Conservation (phyloP, 2,329 filamentous ascomycete species). For the Dryadomyces quercivorus region DNA sequence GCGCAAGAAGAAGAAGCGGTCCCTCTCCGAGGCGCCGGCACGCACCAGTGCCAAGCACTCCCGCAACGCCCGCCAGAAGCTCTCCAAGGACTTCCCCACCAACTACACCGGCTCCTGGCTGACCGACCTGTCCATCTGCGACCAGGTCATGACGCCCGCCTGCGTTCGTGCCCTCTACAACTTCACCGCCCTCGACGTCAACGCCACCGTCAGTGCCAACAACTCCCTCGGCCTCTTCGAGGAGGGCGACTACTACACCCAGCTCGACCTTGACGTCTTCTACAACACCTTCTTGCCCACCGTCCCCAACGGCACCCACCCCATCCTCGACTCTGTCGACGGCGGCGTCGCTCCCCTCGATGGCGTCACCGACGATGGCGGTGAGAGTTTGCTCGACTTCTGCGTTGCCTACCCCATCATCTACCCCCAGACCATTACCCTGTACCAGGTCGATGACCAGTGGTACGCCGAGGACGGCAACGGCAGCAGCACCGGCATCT, state of each 20-base stretch:
- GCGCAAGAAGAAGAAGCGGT: not conserved
- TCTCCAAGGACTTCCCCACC: not conserved
- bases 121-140: constrained; percentile 25
- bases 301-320: constrained; percentile 28
- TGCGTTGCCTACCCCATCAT: constrained; percentile 32
- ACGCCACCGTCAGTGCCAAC: not conserved
- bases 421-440: constrained; percentile 31
- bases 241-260: constrained; percentile 12
- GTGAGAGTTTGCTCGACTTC: constrained; percentile 28
- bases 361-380: constrained; percentile 21
- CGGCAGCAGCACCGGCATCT: constrained; percentile 8
- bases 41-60: not conserved
- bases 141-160: constrained; percentile 39
- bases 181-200: constrained; percentile 6
- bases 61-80: not conserved
- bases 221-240: constrained; percentile 14
- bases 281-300: constrained; percentile 11
- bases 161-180: constrained; percentile 34
- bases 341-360: constrained; percentile 23
- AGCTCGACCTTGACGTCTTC: constrained; percentile 12
- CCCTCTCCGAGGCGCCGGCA: not conserved
- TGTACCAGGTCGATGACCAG: constrained; percentile 15
- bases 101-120: not conserved
- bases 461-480: constrained; percentile 6
- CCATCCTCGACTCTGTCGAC: constrained; percentile 32